Conservation (phyloP, 495 filamentous ascomycete genomes). For the Lasiosphaeria miniovina region DNA sequence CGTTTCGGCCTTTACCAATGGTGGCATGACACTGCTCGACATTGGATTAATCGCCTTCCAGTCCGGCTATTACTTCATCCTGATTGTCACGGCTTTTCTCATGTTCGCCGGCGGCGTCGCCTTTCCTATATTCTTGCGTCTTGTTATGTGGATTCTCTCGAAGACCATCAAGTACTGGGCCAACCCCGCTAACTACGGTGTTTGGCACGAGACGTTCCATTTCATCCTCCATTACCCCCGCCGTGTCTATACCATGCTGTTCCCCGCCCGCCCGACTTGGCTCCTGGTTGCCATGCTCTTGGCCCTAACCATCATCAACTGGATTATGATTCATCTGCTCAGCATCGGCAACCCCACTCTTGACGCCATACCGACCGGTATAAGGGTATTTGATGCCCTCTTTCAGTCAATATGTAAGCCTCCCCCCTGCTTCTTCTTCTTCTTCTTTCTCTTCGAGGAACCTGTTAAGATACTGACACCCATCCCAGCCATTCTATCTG, state of each 20-base stretch:
- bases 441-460: not conserved
- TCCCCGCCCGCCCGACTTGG: conserved; percentile 73
- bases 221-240: conserved; percentile 78
- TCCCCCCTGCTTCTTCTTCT: not conserved
- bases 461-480: not conserved
- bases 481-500: conserved; percentile 64
- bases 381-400: conserved; percentile 69
- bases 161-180: conserved; percentile 22
- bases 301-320: conserved; percentile 73
- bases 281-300: conserved; percentile 72
- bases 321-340: conserved; percentile 74
- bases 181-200: conserved; percentile 25
- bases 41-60: conserved; percentile 74
- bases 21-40: conserved; percentile 79
- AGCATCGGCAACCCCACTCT: conserved; percentile 69
- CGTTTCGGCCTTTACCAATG: conserved; percentile 80
- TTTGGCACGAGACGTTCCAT: conserved; percentile 58
- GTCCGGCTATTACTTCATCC: conserved; percentile 56
- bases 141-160: conserved; percentile 67
- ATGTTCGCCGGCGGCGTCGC: conserved; percentile 84
- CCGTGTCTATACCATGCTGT: conserved; percentile 80
- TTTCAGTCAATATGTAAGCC: conserved; percentile 68
- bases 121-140: conserved; percentile 70
- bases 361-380: conserved; percentile 50
- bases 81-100: conserved; percentile 72